Evolutionary conservation across 2,329 filamentous ascomycete genomes (phyloP), one percentile per base, ranked within the genome.

Genomic region (Hypoxylon rubiginosum): DNA sequence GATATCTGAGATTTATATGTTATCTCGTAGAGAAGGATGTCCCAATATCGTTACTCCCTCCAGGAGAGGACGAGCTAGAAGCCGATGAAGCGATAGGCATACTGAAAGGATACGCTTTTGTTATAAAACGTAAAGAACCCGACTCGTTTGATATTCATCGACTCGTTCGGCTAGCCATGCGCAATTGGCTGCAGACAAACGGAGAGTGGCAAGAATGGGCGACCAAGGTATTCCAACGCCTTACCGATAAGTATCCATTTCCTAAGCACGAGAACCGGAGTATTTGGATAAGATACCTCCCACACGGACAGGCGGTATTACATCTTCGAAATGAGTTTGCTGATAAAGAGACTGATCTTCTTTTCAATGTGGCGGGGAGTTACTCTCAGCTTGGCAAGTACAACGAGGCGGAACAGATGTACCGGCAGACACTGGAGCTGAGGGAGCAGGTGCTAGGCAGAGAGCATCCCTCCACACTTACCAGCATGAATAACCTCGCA

Each of bases 1-100:
- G 73, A 4, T 79, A 74, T 48, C 67, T 79, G 0, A 67, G 60
- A 21, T 78, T 76, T 21, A 74, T 79, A 0, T 71, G 57, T 34
- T 56, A 67, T n/a, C 51, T 71, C 3, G 69, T 58, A 3, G 57
- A 72, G 19, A 71, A 70, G 13, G 61, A 72, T 10, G 69, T 73
- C 10, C 56, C 62, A n/a, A n/a, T n/a, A 13, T 58, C 34, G 13
- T 28, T 64, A 6, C n/a, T 68, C 2, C 49, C 49, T 3, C 4
- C 24, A n/a, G 58, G 24, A 30, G 15, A 48, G 2, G 2, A 52
- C 19, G 26, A 66, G 15, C 7, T 61, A 24, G 30, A 62, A 36
- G 11, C 15, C 6, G 43, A 51, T 7, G 36, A 70, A 41, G 61
- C 67, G 3, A 55, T 70, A 9, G 55, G 58, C 3, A 57, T 30